Evolutionary conservation across 2,329 filamentous ascomycete genomes (phyloP).

Genomic region (Pseudocercospora musae): DNA sequence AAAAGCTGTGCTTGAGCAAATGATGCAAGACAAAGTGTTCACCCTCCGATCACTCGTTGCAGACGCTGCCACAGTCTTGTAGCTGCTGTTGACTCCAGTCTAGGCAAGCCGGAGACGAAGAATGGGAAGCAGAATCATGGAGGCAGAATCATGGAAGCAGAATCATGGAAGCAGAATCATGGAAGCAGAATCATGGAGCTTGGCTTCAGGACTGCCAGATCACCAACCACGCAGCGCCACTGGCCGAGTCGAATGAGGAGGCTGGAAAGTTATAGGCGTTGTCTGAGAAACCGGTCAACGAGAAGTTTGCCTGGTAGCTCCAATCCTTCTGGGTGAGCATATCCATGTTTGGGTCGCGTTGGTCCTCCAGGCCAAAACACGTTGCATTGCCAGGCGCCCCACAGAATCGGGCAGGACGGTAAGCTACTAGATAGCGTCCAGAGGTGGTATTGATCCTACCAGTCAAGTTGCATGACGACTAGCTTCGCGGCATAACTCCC

Average conservation of each 20-base stretch:
- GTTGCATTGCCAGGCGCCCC: too few species aligned
- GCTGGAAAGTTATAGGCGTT: conserved; percentile 45
- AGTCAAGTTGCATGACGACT: too few species aligned
- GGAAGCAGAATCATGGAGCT: too few species aligned
- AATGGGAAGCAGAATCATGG: conserved; percentile 6
- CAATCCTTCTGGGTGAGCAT: too few species aligned
- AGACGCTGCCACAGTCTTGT: conserved; percentile 2
- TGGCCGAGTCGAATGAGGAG: conserved; percentile 29
- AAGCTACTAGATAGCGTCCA: too few species aligned
- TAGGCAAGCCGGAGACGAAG: not conserved
- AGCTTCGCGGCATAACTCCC: too few species aligned
- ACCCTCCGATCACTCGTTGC: not conserved
- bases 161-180: too few species aligned
- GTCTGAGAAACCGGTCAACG: not conserved
- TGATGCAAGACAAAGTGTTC: not conserved
- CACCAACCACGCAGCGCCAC: conserved; percentile 24
- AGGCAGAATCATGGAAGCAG: too few species aligned
- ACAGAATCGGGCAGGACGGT: too few species aligned
- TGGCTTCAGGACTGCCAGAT: conserved; percentile 32
- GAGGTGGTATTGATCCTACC: too few species aligned
- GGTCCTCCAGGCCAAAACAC: too few species aligned
- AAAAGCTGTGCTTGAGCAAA: not conserved
- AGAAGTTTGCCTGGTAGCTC: not conserved
- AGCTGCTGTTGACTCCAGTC: conserved; percentile 1
- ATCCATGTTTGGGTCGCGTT: too few species aligned